A percentile compares a stretch with the other conserved stretches of the same genome.
These are phyloP conservation scores for Exophiala mesophila DNA, from an alignment of 2,329 filamentous ascomycete genomes.

Conservation along the genomic window DNA sequence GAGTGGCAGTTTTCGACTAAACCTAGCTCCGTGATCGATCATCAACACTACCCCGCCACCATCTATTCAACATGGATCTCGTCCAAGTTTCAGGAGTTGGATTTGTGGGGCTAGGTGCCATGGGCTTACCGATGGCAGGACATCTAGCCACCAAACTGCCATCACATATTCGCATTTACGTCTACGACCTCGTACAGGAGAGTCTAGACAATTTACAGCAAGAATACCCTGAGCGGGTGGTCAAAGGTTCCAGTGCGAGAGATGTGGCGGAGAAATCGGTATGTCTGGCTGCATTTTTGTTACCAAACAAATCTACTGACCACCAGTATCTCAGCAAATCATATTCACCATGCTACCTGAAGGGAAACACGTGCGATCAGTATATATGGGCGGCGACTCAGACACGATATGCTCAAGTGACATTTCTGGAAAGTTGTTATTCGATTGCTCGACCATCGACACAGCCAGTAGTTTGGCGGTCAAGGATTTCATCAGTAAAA, in stretches of 20 bases:
- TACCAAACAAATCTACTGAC: no score
- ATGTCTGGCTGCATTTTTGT: constrained; percentile 28
- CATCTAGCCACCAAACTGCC: constrained; percentile 48
- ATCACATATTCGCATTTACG: constrained; percentile 39
- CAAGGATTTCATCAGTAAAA: constrained; percentile 17
- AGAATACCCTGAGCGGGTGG: constrained; percentile 37
- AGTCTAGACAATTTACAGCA: constrained; percentile 41
- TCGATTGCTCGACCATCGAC: constrained; percentile 55
- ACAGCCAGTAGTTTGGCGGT: constrained; percentile 37
- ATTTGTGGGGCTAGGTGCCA: constrained; percentile 53
- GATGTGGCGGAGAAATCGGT: constrained; percentile 49
- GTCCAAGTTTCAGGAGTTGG: constrained; percentile 26
- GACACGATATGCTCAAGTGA: constrained; percentile 38
- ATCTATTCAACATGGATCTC: constrained; percentile 15
- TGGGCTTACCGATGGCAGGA: constrained; percentile 51
- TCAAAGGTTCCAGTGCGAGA: constrained; percentile 40
- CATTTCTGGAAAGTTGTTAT: constrained; percentile 44
- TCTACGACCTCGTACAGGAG: constrained; percentile 46
- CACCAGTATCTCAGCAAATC: constrained; percentile 34
- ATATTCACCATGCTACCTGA: constrained; percentile 36
- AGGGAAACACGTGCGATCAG: constrained; percentile 33
- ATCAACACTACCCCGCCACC: background rate
- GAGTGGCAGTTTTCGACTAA: no score
- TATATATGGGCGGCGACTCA: constrained; percentile 42
- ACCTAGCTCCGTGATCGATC: background rate